Conservation (phyloP, 371 early-diverging fungal species). For the Haplosporangium sp. region DNA sequence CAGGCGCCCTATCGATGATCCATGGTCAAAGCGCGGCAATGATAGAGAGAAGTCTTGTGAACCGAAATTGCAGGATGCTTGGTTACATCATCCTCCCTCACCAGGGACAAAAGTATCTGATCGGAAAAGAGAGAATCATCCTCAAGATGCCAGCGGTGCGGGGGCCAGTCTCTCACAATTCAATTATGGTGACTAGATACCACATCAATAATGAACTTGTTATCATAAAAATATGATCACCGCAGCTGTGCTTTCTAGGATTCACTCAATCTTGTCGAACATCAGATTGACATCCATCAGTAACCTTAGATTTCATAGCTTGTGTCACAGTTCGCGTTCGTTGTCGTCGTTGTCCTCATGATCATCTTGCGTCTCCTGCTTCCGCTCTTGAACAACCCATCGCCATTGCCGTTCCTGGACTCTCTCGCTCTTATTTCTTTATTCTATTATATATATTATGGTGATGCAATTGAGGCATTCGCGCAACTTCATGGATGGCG, state of each 20-base stretch:
- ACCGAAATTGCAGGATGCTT: not conserved
- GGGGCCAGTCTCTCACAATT: conserved; percentile 5
- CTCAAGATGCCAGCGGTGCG: not conserved
- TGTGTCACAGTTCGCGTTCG: too few relatives aligned
- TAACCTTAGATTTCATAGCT: too few relatives aligned
- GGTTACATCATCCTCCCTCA: not conserved
- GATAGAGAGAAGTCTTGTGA: not conserved
- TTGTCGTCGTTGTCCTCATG: too few relatives aligned
- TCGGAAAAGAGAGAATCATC: conserved; percentile 4
- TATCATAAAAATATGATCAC: not conserved
- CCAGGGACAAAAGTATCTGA: not conserved
- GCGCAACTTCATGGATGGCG: too few relatives aligned
- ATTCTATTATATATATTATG: too few relatives aligned
- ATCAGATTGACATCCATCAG: too few relatives aligned
- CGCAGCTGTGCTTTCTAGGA: not conserved
- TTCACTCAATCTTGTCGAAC: not conserved
- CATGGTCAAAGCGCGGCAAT: not conserved
- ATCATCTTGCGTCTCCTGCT: too few relatives aligned
- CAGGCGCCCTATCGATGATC: not conserved
- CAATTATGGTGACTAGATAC: not conserved
- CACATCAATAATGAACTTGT: not conserved
- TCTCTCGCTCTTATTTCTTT: too few relatives aligned
- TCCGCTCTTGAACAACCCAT: too few relatives aligned
- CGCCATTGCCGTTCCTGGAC: too few relatives aligned
- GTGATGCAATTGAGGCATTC: too few relatives aligned